Conservation (phyloP, 345 rosid genomes). For the Ceriops tagal region DNA sequence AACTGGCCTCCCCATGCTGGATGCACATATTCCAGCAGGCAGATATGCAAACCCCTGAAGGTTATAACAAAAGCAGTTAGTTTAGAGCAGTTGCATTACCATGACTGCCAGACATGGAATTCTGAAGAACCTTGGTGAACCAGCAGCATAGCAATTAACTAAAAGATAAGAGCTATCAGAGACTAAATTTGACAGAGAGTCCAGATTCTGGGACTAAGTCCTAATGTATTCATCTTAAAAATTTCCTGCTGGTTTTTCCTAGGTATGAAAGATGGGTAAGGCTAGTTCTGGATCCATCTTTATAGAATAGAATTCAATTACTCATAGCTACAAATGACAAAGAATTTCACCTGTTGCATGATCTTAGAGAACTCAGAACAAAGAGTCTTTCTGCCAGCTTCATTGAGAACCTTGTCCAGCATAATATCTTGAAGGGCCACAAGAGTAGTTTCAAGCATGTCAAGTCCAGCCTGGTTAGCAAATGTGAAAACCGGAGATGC, state of each 20-base stretch:
- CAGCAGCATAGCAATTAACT: too few species aligned
- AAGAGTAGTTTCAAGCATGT: constrained; percentile 96
- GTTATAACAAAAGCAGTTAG: not conserved
- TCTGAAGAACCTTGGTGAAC: not conserved
- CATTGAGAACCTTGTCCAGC: constrained; percentile 83
- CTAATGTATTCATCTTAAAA: too few species aligned
- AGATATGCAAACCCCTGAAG: constrained; percentile 79
- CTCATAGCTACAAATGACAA: not conserved
- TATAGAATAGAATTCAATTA: not conserved
- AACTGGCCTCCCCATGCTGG: constrained; percentile 94
- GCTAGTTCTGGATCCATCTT: too few species aligned
- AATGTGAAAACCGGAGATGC: constrained; percentile 76
- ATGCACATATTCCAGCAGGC: constrained; percentile 82
- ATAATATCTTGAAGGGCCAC: constrained; percentile 89
- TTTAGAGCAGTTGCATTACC: not conserved
- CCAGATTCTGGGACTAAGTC: too few species aligned
- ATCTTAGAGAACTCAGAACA: constrained; percentile 82
- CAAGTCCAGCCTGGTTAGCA: constrained; percentile 93
- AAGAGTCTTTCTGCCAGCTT: constrained; percentile 66
- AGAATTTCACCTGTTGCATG: constrained; percentile 76
- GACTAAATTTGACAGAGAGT: too few species aligned
- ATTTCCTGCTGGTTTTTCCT: too few species aligned
- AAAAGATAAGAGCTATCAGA: not conserved
- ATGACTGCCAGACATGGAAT: too few species aligned
- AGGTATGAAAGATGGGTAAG: too few species aligned